Base-by-base conservation (phyloP, 495 filamentous ascomycete species). In the Parachaetomium inaequale region DNA sequence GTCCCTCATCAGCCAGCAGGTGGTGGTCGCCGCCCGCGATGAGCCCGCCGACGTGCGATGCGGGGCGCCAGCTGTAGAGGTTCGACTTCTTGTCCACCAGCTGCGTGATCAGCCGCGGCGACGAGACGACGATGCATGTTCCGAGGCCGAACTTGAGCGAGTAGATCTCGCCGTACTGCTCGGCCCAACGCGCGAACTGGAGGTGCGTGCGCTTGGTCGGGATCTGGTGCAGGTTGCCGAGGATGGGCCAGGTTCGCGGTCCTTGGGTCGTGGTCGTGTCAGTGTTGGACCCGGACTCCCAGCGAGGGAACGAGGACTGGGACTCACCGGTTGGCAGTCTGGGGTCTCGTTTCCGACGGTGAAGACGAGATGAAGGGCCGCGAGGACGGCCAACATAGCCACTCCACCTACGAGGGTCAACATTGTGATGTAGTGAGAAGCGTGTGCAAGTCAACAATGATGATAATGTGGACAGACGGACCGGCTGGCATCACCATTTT, bases 11-110 rank as follows among this genome's bases (percentile, higher is more conserved):
- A 29, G 50, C 7, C 7, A 53, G 29, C 6, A 53, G 29, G 7
- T 36, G 29, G 14, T 53, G 50, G 50, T 53, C 50, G 29, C 50
- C 50, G n/a, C 25, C 19, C 29, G 29, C 17, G 50, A 53, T 53
- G 50, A 53, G 34, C 29, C n/a, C 31, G 50, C 50, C 50, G n/a
- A 53, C 50, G n/a, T 34, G 31, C 17, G 50, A 53, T 5, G 50
- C 15, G 4, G 50, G 50, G 0, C 50, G 50, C 15, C 50, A 17
- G 50, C 50, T 53, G 50, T 53, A 53, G 1, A 53, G 50, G 19
- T 53, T 53, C 29, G 50, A 53, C 50, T 53, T 53, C 50, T 53
- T 53, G 50, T 53, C 50, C 17, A 53, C 50, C n/a, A 53, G 50
- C 50, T 53, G 50, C 50, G 21, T 34, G 29, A 53, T 34, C 17